Evolutionary conservation across 2,329 filamentous ascomycete genomes (phyloP).

Genomic region (Stromatinia cepivora): DNA sequence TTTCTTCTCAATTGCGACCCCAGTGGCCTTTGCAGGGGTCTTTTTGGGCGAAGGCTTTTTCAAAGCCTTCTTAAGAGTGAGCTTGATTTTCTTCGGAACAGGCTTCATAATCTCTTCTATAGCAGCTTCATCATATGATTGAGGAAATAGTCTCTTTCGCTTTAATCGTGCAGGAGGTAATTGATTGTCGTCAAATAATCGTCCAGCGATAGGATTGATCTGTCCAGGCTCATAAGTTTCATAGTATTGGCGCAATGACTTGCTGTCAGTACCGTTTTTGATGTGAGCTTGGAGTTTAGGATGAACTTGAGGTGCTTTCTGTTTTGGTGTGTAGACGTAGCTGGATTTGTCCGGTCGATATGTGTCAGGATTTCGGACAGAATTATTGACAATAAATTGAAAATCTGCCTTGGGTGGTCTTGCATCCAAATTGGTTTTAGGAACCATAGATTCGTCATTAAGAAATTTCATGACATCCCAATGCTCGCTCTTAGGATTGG

Average conservation of each 20-base stretch:
- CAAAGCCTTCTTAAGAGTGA: background rate
- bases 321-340: background rate
- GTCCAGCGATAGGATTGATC: slow-evolving; percentile 32
- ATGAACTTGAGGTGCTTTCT: slow-evolving; percentile 24
- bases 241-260: slow-evolving; percentile 22
- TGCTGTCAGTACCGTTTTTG: slow-evolving; percentile 32
- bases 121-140: slow-evolving; percentile 4
- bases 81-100: slow-evolving; percentile 4
- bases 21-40: background rate
- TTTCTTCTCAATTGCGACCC: background rate
- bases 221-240: slow-evolving; percentile 28
- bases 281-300: slow-evolving; percentile 32
- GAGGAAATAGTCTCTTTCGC: slow-evolving; percentile 2
- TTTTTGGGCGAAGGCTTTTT: background rate
- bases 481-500: slow-evolving; percentile 29
- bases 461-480: slow-evolving; percentile 32
- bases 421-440: slow-evolving; percentile 14
- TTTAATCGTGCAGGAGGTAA: slow-evolving; percentile 14
- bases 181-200: background rate
- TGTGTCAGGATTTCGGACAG: background rate
- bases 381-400: slow-evolving; percentile 12
- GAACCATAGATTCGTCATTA: slow-evolving; percentile 15
- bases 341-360: slow-evolving; percentile 14
- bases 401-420: background rate
- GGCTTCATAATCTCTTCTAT: slow-evolving; percentile 4